Percentiles rank a stretch among this genome's conserved stretches.
Conservation (phyloP, 2,329 filamentous ascomycete species). For the Cytospora schulzeri region DNA sequence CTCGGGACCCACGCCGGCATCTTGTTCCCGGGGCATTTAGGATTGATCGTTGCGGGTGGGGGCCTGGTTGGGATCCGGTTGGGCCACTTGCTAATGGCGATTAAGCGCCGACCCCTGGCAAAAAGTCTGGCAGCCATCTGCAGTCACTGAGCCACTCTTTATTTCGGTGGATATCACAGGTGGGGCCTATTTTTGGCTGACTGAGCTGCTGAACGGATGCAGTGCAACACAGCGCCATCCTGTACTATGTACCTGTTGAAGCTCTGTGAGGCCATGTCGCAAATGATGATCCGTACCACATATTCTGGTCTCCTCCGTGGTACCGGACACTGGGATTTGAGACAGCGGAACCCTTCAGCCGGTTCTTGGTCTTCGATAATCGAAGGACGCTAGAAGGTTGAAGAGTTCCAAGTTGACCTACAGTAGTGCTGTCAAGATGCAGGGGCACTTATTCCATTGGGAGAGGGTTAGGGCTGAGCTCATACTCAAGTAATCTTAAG, state of each 20-base stretch:
- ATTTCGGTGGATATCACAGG: not conserved
- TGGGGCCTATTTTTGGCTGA: constrained; percentile 23
- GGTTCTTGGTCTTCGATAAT: not conserved
- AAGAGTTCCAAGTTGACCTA: too few species aligned
- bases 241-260: not conserved
- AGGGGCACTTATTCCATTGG: too few species aligned
- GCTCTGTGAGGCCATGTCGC: not conserved
- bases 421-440: too few species aligned
- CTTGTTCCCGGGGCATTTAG: not conserved
- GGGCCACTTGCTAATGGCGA: constrained; percentile 20
- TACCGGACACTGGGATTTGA: not conserved
- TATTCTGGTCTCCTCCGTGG: too few species aligned
- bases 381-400: not conserved
- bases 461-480: too few species aligned
- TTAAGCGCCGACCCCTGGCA: constrained; percentile 23
- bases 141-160: constrained; percentile 5
- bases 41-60: constrained; percentile 5
- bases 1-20: not conserved
- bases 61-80: constrained; percentile 1
- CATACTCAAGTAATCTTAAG: too few species aligned
- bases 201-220: not conserved
- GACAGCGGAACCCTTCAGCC: not conserved
- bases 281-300: not conserved
- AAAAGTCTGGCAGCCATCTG: constrained; percentile 3
- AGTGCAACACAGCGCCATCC: not conserved